Evolutionary conservation across 257 asterid species (phyloP), one percentile per base, ranked within the genome.

Genomic region (Primulina tabacum): DNA sequence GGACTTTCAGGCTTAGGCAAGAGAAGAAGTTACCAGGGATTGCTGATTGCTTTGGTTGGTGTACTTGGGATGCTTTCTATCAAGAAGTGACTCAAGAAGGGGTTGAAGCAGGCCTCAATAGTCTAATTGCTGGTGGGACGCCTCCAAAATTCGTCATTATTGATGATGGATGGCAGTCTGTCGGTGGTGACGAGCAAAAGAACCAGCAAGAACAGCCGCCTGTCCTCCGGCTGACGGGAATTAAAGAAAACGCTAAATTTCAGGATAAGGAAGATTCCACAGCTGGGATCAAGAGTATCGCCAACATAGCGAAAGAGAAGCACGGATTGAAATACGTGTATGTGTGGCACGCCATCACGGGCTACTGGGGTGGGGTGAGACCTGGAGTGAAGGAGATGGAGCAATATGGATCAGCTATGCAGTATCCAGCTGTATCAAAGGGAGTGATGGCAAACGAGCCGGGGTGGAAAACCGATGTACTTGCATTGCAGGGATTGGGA

Each of bases 11-110:
- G 30, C 72, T 82, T 52, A 73, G 95, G 67, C 75, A 77, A 24
- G 97, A 90, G 82, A 90, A 90, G 86, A 87, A 84, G 57, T 69
- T 88, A 55, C 96, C 97, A 0, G 89, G 85, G 71, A 81, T 90
- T 29, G 81, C 87, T 35, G 95, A 88, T 71, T 88, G 72, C 74
- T 90, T 90, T 20, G 97, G 97, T 4, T 90, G 97, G 97, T 90
- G 97, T 71, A 90, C 97, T 0, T 90, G 97, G 97, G 97, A 90
- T 68, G 97, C 97, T 18, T 90, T 87, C 62, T 88, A 90, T 67
- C 92, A 88, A 37, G 92, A 90, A 32, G 97, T 90, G 29, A 85
- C 96, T 32, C 95, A 87, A 62, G 95, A 90, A 35, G 96, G 97
- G 0, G 96, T 90, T 1, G 97, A 85, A 65, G 89, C 90, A 2